Evolutionary conservation across 2,329 filamentous ascomycete genomes (phyloP).

Genomic region (Pestalotiopsis sp.): DNA sequence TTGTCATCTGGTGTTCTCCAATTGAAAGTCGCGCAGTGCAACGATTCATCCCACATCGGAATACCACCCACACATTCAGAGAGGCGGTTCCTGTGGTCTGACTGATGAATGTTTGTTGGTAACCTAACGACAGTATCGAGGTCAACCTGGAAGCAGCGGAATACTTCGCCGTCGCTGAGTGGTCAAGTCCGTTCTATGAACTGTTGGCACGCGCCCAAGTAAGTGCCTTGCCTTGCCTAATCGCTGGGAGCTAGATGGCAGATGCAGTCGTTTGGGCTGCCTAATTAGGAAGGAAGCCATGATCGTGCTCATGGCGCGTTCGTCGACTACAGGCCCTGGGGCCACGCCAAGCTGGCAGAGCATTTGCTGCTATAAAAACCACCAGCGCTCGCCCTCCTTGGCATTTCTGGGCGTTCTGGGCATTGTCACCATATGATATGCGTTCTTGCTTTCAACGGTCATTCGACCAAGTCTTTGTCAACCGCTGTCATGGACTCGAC

Average conservation of each 20-base stretch:
- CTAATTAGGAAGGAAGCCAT: slow-evolving; percentile 5
- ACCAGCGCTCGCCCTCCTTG: slow-evolving; percentile 1
- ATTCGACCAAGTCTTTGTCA: background rate
- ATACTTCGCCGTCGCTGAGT: background rate
- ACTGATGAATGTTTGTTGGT: too few relatives aligned
- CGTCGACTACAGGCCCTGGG: background rate
- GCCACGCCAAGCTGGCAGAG: slow-evolving; percentile 2
- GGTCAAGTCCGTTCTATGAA: background rate
- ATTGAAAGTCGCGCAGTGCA: background rate
- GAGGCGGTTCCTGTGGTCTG: too few relatives aligned
- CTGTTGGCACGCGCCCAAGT: background rate
- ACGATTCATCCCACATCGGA: background rate
- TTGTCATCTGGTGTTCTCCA: background rate
- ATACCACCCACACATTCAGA: background rate
- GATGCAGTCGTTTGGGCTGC: background rate
- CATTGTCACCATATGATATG: slow-evolving; percentile 9
- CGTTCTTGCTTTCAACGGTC: background rate
- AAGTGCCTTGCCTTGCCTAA: background rate
- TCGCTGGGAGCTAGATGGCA: background rate
- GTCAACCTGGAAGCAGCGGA: too few relatives aligned
- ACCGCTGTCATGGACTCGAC: background rate
- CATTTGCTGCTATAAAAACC: slow-evolving; percentile 9
- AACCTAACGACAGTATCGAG: too few relatives aligned
- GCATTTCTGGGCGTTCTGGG: slow-evolving; percentile 10
- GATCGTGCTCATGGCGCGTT: background rate